Base-by-base conservation (phyloP, 2,329 filamentous ascomycete species). In the Beauveria varroae region DNA sequence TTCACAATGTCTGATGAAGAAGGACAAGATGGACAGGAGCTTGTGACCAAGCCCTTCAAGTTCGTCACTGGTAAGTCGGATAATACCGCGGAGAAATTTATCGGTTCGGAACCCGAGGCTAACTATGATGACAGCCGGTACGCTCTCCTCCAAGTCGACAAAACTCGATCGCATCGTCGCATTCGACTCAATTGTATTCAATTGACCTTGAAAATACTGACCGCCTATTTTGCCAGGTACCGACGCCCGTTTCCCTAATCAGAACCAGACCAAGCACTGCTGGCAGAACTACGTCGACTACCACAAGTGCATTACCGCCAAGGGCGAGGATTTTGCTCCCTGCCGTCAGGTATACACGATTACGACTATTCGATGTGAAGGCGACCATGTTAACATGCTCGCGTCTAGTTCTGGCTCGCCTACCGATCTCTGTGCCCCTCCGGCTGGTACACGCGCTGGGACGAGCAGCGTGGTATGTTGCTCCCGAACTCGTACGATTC, bases 231-330 rank as follows among this genome's bases (percentile, higher is more conserved):
- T 51, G 14, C 47, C 44, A 97, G 95, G 95, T 84, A 96, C 96
- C 83, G 95, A 99, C 78, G 95, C 95, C 79, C 93, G 95, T 78
- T 99, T 98, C 83, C 95, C 95, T 74, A 96, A 99, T 85, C 82
- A 87, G 84, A 99, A 99, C 84, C 91, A 95, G 83, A 89, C 93
- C 81, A 97, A 97, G 89, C 93, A 99, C 87, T 99, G 95, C 91
- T 99, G 95, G 95, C 96, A 99, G 79, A 99, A 99, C 86, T 99
- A 99, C 81, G 95, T 99, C 82, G 95, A 99, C 80, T 98, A 99
- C 86, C 91, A 99, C 88, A 99, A 99, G 86, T 99, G 95, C 84
- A 92, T 97, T 79, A 83, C 88, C 75, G 93, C 93, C 80, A 98
- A 98, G 86, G 93, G 93, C 79, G 93, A 98, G 84, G 93, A 97